Conservation (phyloP, 305 asterid species). For the Fraxinus sp. region DNA sequence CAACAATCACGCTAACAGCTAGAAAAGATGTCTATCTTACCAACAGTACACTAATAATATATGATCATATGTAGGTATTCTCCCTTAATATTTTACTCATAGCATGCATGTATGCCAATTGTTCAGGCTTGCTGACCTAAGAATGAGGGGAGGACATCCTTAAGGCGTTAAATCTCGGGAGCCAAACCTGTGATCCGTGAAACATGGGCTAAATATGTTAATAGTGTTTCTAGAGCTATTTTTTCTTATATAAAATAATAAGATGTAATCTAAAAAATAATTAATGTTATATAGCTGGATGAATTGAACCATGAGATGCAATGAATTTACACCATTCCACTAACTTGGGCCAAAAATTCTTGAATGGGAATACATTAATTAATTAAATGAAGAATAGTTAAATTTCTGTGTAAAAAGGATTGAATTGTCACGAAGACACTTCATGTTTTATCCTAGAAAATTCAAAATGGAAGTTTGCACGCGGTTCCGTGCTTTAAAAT, state of each 20-base stretch:
- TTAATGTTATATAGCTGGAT: not conserved
- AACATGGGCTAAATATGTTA: too few relatives aligned
- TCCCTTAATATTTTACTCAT: too few relatives aligned
- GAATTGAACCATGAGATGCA: not conserved
- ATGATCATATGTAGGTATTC: too few relatives aligned
- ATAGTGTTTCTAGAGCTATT: not conserved
- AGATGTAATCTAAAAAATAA: not conserved
- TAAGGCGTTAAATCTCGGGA: too few relatives aligned
- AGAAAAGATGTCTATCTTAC: too few relatives aligned
- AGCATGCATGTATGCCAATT: too few relatives aligned
- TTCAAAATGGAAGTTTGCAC: not conserved
- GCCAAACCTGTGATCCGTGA: too few relatives aligned
- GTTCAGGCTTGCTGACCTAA: too few relatives aligned
- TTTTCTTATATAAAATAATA: not conserved
- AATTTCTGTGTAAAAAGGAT: not conserved
- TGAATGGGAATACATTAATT: not conserved
- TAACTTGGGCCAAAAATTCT: not conserved
- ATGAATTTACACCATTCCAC: not conserved
- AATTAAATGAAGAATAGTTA: not conserved
- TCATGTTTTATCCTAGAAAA: not conserved
- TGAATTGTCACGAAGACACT: not conserved
- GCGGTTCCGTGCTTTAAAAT: not conserved
- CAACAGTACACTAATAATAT: too few relatives aligned
- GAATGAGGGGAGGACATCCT: too few relatives aligned
- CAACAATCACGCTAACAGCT: too few relatives aligned